Base-by-base conservation (phyloP, 164 flowering plant species). In the Akebia trifoliata region DNA sequence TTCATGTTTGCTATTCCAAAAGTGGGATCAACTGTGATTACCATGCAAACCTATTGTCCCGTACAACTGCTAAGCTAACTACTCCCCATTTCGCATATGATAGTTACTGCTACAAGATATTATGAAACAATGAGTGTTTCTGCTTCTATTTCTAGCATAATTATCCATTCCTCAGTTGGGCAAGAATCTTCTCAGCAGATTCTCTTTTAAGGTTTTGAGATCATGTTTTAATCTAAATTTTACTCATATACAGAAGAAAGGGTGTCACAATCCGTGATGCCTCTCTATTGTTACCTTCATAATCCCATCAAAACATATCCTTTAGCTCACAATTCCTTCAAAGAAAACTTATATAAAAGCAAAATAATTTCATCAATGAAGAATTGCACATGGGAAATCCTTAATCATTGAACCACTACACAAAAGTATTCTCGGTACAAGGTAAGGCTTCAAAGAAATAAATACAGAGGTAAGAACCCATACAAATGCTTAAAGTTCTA, bases 371-470 rank as follows among this genome's bases (percentile, higher is more conserved):
- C 36, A 56, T 43, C 0, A 11, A 54, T 26, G 7, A 54, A 24
- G 18, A 37, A 22, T 34, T 8, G 3, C 29, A 2, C 30, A 36
- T 11, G 9, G 8, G 44, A 54, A 12, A 12, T 24, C 44, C 21
- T 36, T 25, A 28, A 28, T 47, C n/a, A 47, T 10, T 4, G 39
- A 46, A 34, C 51, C 53, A 35, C 21, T 61, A 24, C 8, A 8
- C 26, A 34, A 22, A 20, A 54, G 42, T 21, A 45, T 57, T 43
- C 29, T 44, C 11, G 53, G 69, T 17, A 43, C 52, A 37, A 31
- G 17, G 38, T 34, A 39, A 52, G 51, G 38, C 56, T 50, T 47
- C 37, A 51, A 50, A 54, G 9, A 66, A 28, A 15, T 28, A 15
- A 21, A 20, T 31, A 30, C 3, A 35, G 46, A 56, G n/a, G n/a